Evolutionary conservation across 768 basidiomycete genomes (phyloP).

Genomic region (Asterophora lycoperdoides): DNA sequence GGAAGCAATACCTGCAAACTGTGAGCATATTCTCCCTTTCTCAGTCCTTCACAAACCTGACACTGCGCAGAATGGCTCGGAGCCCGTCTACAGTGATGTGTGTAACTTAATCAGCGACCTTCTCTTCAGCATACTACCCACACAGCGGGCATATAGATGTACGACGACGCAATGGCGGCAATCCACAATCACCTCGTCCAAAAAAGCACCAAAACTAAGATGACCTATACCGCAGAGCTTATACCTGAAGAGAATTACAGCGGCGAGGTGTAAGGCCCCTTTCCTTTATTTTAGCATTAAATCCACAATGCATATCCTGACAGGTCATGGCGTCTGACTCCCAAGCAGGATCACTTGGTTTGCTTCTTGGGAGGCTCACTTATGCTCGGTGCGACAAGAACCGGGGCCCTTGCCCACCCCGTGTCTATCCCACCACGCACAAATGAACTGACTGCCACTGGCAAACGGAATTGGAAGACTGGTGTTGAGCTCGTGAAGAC

Average conservation of each 20-base stretch:
- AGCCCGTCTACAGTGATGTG: slow-evolving; percentile 74
- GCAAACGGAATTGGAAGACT: slow-evolving; percentile 75
- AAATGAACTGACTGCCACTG: slow-evolving; percentile 56
- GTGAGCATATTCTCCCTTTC: slow-evolving; percentile 29
- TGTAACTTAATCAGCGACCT: background rate
- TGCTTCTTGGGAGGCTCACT: slow-evolving; percentile 94
- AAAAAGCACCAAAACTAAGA: slow-evolving; percentile 49
- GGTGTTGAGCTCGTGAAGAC: slow-evolving; percentile 82
- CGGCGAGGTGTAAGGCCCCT: slow-evolving; percentile 34
- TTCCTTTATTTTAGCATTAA: background rate
- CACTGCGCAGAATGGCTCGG: slow-evolving; percentile 55
- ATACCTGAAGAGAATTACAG: slow-evolving; percentile 46
- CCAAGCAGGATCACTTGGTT: slow-evolving; percentile 94
- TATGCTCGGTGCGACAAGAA: slow-evolving; percentile 79
- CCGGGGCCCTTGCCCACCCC: slow-evolving; percentile 47
- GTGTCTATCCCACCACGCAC: slow-evolving; percentile 66
- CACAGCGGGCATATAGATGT: slow-evolving; percentile 57
- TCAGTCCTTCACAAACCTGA: slow-evolving; percentile 2
- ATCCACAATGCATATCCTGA: background rate
- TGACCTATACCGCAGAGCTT: slow-evolving; percentile 83
- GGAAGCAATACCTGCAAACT: slow-evolving; percentile 82
- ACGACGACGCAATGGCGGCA: slow-evolving; percentile 79
- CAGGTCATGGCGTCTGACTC: slow-evolving; percentile 70
- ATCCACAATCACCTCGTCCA: slow-evolving; percentile 73
- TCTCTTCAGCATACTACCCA: background rate